Base-by-base conservation (phyloP, 352 stramenopile species). In the Phytophthora rubi region DNA sequence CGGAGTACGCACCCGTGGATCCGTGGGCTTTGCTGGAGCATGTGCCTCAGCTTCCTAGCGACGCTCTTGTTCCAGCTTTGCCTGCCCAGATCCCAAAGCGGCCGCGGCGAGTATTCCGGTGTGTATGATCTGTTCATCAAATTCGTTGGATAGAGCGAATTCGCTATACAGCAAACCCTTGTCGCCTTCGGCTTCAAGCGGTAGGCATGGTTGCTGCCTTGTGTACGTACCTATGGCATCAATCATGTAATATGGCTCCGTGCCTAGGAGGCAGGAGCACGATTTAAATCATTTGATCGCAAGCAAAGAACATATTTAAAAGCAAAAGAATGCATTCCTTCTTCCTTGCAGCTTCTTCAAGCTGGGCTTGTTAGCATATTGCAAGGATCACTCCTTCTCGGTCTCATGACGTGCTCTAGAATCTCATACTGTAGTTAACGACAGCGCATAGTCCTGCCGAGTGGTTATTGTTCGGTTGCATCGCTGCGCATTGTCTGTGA, bases 21-120 rank as follows among this genome's bases (percentile, higher is more conserved):
- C 85, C 89, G 21, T 96, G 89, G 89, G 87, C 81, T 2, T 62
- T 94, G 42, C 60, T 96, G 6, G 87, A 94, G 65, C 80, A 91
- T 57, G 75, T 92, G 4, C 76, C 86, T 2, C 71, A 91, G 45
- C 72, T 94, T 4, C 86, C 89, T 30, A 96, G 89, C 49, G 83
- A 94, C 32, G 60, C 66, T 39, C 65, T 94, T 9, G 79, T 89
- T 32, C 53, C 76, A 53, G 58, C 62, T 6, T 52, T 87, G 2
- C 59, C 70, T 28, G 66, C 76, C 15, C 82, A 84, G 65, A 77
- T 83, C 7, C 61, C 80, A n/a, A 92, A 91, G 42, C 81, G 80
- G 21, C 72, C 66, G 21, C 86, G 85, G 16, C 75, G 88, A 54
- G 79, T 92, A 18, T 95, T 89, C 42, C 78, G 88, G 65, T 92